Evolutionary conservation across 139 green algal species (phyloP), one percentile per base, ranked within the genome.

Genomic region (Picochlorum sp.): DNA sequence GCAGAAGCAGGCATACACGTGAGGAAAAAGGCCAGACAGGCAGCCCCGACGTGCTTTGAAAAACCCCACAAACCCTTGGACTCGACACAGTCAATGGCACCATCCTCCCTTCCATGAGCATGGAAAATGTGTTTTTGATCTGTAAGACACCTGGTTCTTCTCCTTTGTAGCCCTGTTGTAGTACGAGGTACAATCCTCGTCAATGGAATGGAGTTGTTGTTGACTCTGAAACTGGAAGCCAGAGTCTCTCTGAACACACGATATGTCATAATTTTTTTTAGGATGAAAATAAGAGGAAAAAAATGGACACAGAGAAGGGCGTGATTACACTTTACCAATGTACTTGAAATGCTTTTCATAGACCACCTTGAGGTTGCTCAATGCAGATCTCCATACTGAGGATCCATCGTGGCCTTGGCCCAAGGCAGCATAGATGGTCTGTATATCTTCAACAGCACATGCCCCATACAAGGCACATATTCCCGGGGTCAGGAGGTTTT

Each of bases 391-490:
- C 54, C 70, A 74, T 13, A 54, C 18, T 20, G 47, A 54, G n/a
- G 47, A 26, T 54, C 18, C 16, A 26, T 54, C 47, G 16, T 9
- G 16, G 30, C 47, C 24, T 4, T 32, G 30, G 15, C 52, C 64
- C 4, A 81, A 61, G 11, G 56, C 62, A n/a, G 66, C 37, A 13
- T 69, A 81, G 45, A 81, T 28, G 49, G 72, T 74, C 47, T 81
- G 71, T 9, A 79, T 60, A 72, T 56, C 65, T 58, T 24, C 2
- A 52, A 28, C 3, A 49, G 16, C 61, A 54, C 74, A 81, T 34
- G 71, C 70, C 1, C 71, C 71, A 24, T 81, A 81, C 44, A 81
- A 24, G 16, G 71, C 70, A 49, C 32, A 79, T 4, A 66, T 66
- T 8, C 74, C 74, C 23, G 56, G 74, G n/a, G 44, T 37, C 52